phyloP scores from a whole-genome alignment of 1,139 yeast species.

The Ogataea hybrid region DNA sequence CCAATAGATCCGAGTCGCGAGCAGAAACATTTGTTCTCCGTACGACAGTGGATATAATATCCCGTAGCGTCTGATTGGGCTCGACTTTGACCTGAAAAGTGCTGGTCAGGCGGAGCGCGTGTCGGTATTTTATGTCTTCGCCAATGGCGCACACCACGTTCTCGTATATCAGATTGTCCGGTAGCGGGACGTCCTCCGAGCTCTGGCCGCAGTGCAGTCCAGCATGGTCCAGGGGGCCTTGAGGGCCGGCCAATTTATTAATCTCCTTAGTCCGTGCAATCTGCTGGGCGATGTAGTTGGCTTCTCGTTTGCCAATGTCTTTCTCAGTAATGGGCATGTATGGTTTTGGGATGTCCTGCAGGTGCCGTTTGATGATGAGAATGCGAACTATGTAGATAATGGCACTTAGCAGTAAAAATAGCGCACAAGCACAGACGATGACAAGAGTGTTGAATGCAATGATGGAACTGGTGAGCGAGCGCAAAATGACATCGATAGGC shows the following conservation, averaged over 20 bases:
- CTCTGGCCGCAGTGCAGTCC: slow-evolving; percentile 57
- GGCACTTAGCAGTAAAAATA: slow-evolving; percentile 45
- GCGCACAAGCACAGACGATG: slow-evolving; percentile 69
- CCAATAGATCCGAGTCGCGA: slow-evolving; percentile 27
- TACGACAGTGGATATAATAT: slow-evolving; percentile 32
- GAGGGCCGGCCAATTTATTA: slow-evolving; percentile 50
- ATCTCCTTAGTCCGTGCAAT: slow-evolving; percentile 48
- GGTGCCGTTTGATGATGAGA: slow-evolving; percentile 52
- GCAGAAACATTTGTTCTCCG: slow-evolving; percentile 15
- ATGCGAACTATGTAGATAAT: slow-evolving; percentile 52
- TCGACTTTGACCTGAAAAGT: slow-evolving; percentile 40
- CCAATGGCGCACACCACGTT: slow-evolving; percentile 60
- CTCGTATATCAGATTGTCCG: slow-evolving; percentile 60
- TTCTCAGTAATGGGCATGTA: slow-evolving; percentile 64
- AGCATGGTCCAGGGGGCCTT: slow-evolving; percentile 52
- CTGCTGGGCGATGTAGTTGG: slow-evolving; percentile 42
- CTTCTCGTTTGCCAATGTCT: slow-evolving; percentile 58
- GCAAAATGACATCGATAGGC: slow-evolving; percentile 53
- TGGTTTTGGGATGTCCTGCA: slow-evolving; percentile 73
- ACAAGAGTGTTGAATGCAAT: slow-evolving; percentile 51
- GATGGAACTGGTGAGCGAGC: slow-evolving; percentile 41
- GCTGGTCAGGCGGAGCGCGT: slow-evolving; percentile 38
- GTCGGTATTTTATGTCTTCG: slow-evolving; percentile 46
- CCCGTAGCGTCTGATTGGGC: slow-evolving; percentile 45
- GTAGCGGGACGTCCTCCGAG: slow-evolving; percentile 35